These are phyloP conservation scores for Nigrospora oryzae DNA, from an alignment of 2,329 filamentous ascomycete genomes.

Conservation along the genomic window DNA sequence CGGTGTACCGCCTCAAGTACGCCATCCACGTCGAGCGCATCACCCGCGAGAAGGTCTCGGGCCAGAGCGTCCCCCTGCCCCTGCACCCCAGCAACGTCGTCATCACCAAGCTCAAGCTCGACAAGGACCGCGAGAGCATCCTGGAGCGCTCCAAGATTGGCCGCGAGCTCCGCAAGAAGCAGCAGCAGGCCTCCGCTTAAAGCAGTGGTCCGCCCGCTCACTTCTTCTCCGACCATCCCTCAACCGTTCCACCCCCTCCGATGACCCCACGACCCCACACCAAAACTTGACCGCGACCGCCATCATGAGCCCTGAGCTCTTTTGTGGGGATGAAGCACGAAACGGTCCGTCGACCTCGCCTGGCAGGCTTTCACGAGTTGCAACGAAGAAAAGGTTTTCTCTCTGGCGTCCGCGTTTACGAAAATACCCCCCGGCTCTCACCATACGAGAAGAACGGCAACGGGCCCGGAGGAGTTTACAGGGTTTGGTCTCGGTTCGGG, in stretches of 20 bases:
- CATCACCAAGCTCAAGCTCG: conserved; percentile 97
- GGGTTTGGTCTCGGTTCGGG: conserved; percentile 1
- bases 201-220: background rate
- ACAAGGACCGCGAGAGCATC: conserved; percentile 88
- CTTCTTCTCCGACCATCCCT: background rate
- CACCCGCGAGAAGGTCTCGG: conserved; percentile 93
- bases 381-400: background rate
- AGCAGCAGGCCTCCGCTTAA: conserved; percentile 56
- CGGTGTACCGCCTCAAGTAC: conserved; percentile 98
- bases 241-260: too few relatives aligned
- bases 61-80: conserved; percentile 89
- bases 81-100: conserved; percentile 95
- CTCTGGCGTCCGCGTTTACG: conserved; percentile 1
- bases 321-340: conserved; percentile 1
- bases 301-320: background rate
- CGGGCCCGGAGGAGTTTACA: conserved; percentile 2
- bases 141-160: conserved; percentile 77
- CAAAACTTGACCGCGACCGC: too few relatives aligned
- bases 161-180: conserved; percentile 67
- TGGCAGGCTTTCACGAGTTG: conserved; percentile 1
- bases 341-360: background rate
- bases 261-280: background rate
- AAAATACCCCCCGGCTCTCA: background rate
- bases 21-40: conserved; percentile 95
- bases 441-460: background rate